Conservation (phyloP, 768 basidiomycete species). For the Gyrodon lividus region DNA sequence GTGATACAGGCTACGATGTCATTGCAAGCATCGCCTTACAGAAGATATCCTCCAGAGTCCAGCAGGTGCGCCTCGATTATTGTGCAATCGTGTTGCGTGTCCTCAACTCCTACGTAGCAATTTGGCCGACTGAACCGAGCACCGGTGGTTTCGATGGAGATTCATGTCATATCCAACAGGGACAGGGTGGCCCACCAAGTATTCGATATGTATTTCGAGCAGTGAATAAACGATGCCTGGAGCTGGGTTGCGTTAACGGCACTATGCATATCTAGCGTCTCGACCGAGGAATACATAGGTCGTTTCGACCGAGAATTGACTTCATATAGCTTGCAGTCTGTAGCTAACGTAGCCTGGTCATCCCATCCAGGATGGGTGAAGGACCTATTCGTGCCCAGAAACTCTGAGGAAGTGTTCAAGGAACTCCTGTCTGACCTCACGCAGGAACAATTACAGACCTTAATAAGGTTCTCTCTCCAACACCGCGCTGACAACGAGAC, state of each 20-base stretch:
- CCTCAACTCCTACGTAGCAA: conserved; percentile 42
- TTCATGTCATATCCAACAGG: conserved; percentile 69
- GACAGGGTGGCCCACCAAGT: conserved; percentile 64
- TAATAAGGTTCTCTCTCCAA: conserved; percentile 31
- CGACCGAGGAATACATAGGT: conserved; percentile 45
- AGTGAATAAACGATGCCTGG: conserved; percentile 40
- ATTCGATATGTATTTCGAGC: conserved; percentile 67
- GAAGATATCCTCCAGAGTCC: conserved; percentile 55
- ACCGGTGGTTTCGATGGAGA: conserved; percentile 52
- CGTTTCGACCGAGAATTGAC: conserved; percentile 44
- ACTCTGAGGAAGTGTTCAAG: conserved; percentile 17
- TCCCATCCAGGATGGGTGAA: conserved; percentile 32
- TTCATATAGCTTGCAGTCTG: conserved; percentile 42
- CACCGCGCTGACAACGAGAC: conserved; percentile 56
- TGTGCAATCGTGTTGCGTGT: background rate
- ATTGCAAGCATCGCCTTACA: conserved; percentile 60
- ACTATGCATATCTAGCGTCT: conserved; percentile 35
- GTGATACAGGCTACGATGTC: conserved; percentile 45
- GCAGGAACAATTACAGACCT: conserved; percentile 14
- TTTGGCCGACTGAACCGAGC: conserved; percentile 54
- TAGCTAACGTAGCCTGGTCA: conserved; percentile 42
- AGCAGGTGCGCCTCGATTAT: conserved; percentile 37
- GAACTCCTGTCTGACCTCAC: conserved; percentile 22
- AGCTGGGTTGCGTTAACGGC: background rate
- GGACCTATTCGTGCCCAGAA: conserved; percentile 31